Conservation (phyloP, 106 monocot genomes). For the Dendrobium officinale region DNA sequence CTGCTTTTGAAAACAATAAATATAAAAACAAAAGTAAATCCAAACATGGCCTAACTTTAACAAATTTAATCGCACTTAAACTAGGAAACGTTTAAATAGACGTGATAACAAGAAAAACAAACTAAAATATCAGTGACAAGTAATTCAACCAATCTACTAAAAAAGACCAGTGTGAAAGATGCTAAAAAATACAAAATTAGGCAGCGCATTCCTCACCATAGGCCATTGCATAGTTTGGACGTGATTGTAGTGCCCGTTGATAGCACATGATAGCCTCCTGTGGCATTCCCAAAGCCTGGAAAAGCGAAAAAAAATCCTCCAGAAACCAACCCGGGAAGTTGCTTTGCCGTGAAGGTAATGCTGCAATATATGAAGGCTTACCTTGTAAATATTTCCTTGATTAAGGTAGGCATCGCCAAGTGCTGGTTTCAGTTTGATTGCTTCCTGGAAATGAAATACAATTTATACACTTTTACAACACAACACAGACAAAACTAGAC, state of each 20-base stretch:
- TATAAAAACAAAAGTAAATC: background rate
- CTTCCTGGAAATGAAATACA: constrained; percentile 55
- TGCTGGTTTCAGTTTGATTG: constrained; percentile 76
- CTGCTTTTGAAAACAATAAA: background rate
- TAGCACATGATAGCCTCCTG: constrained; percentile 87
- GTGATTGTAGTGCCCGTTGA: constrained; percentile 69
- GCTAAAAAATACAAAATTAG: background rate
- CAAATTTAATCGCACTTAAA: background rate
- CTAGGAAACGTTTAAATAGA: background rate
- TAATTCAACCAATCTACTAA: background rate
- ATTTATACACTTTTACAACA: background rate
- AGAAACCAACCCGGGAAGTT: constrained; percentile 13
- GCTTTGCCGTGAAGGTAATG: constrained; percentile 12
- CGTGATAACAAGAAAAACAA: background rate
- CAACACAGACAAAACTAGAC: background rate
- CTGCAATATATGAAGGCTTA: constrained; percentile 37
- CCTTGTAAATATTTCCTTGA: constrained; percentile 92
- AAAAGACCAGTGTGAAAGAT: background rate
- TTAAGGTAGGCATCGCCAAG: constrained; percentile 87
- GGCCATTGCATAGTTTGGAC: constrained; percentile 73
- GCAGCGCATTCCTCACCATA: constrained; percentile 43
- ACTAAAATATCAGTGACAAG: background rate
- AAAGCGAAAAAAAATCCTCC: constrained; percentile 43
- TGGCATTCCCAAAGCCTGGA: constrained; percentile 86
- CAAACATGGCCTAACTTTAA: background rate